Evolutionary conservation across 2,329 filamentous ascomycete genomes (phyloP).

Genomic region (Fusarium compactum): DNA sequence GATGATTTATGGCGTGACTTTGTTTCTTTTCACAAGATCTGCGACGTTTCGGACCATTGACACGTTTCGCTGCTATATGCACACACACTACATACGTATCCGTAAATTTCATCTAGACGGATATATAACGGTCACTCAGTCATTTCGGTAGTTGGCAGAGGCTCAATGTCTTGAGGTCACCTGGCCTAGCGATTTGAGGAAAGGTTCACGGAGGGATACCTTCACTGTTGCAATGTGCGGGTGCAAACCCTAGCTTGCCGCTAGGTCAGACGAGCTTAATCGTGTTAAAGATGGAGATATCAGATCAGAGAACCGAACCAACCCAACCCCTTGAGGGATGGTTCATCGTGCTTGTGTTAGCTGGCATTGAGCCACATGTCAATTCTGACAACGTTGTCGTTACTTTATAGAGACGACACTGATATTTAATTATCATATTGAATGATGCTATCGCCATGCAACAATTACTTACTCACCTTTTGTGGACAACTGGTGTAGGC

Average conservation of each 20-base stretch:
- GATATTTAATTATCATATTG: not conserved
- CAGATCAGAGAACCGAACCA: conserved; percentile 8
- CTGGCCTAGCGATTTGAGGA: conserved; percentile 33
- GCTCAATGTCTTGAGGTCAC: conserved; percentile 21
- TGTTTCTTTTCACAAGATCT: conserved; percentile 33
- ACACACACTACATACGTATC: too few relatives aligned
- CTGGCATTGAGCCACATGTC: conserved; percentile 14
- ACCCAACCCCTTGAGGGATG: conserved; percentile 40
- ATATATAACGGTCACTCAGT: conserved; percentile 2
- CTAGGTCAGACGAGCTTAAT: conserved; percentile 46
- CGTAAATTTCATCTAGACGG: not conserved
- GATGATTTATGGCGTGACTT: conserved; percentile 38
- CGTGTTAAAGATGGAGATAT: conserved; percentile 32
- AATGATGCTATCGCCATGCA: not conserved
- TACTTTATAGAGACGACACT: not conserved
- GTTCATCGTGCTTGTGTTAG: conserved; percentile 17
- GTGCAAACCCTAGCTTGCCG: conserved; percentile 42
- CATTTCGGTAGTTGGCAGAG: conserved; percentile 27
- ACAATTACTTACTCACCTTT: too few relatives aligned
- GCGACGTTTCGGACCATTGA: conserved; percentile 4
- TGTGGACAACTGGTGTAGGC: not conserved
- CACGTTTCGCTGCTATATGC: not conserved
- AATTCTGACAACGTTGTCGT: not conserved
- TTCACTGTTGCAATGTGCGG: conserved; percentile 36
- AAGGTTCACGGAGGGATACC: conserved; percentile 35